Conservation (phyloP, 306 rosid species). For the Arachis hypogaea region DNA sequence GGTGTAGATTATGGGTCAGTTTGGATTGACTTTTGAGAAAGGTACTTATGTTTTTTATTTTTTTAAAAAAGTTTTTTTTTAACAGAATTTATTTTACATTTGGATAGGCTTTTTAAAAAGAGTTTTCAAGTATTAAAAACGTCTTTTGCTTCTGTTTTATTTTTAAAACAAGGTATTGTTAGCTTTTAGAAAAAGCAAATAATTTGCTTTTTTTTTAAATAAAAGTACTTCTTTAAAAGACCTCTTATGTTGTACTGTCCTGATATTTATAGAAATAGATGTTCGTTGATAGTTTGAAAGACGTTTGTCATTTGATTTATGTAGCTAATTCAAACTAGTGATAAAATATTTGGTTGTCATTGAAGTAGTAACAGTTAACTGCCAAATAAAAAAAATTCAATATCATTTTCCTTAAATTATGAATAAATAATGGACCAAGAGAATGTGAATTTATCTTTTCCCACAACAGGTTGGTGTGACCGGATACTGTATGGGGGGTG, state of each 20-base stretch:
- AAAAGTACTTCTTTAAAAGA: too few species aligned
- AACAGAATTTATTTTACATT: too few species aligned
- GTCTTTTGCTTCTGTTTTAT: too few species aligned
- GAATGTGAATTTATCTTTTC: conserved; percentile 25
- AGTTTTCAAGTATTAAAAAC: too few species aligned
- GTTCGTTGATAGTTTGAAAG: neutral
- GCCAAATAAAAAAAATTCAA: neutral
- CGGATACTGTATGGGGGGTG: conserved; percentile 99
- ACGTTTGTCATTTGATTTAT: too few species aligned
- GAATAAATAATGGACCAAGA: conserved; percentile 3
- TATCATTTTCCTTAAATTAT: conserved; percentile 4
- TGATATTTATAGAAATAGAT: neutral
- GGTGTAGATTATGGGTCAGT: neutral
- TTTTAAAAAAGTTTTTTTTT: too few species aligned
- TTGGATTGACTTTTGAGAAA: too few species aligned
- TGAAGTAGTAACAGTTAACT: neutral
- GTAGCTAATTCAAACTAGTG: neutral
- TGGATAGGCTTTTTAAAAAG: too few species aligned
- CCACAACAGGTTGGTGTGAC: conserved; percentile 81
- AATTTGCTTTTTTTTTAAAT: too few species aligned
- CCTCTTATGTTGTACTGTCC: conserved; percentile 1
- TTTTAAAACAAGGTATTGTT: too few species aligned
- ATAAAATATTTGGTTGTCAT: neutral
- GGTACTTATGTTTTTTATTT: too few species aligned
- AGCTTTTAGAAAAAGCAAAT: too few species aligned